Evolutionary conservation across 1,284 basidiomycete species (phyloP), one percentile per base, ranked within the genome.

Genomic region (Inonotus hispidus): DNA sequence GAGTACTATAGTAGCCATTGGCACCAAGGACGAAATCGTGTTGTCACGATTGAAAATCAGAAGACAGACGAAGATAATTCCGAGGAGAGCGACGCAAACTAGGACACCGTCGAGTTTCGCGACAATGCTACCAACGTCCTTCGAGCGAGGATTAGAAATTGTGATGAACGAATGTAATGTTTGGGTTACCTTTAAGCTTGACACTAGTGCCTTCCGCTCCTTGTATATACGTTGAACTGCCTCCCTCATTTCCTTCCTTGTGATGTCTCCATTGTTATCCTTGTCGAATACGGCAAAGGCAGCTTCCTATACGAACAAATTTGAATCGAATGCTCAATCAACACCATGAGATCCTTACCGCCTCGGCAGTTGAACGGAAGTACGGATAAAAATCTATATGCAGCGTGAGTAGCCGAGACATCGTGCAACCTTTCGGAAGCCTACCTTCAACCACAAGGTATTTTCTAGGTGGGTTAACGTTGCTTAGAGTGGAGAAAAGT

Each of bases 251-350:
- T 93, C 91, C 37, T 77, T 79, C 71, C 86, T 91, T 16, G 79
- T 81, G 60, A 93, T 90, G 67, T 93, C 90, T 8, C 90, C 92
- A 67, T 93, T 93, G 14, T 81, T 84, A 69, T 93, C 92, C 68
- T 88, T 88, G 70, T 93, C 92, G 64, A 93, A 93, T 5, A 92
- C 68, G 19, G 77, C 74, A 66, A 93, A 93, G 1, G 90, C 91
- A 27, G 82, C 80, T 62, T 84, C 80, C 84, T 88, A 67, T 10
- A 56, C 55, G 47, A 21, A 10, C 27, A 3, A 2, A 13, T 32
- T 55, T 66, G 39, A 66, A 32, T 63, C 56, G 38, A 55, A 54
- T 29, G 41, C 57, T 50, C 10, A n/a, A 35, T 43, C 1, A 13
- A 32, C 32, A 32, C 49, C 52, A 50, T 27, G 29, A 23, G 7